phyloP scores from a whole-genome alignment of 2,329 filamentous ascomycete species.

The Onygenales sp. region DNA sequence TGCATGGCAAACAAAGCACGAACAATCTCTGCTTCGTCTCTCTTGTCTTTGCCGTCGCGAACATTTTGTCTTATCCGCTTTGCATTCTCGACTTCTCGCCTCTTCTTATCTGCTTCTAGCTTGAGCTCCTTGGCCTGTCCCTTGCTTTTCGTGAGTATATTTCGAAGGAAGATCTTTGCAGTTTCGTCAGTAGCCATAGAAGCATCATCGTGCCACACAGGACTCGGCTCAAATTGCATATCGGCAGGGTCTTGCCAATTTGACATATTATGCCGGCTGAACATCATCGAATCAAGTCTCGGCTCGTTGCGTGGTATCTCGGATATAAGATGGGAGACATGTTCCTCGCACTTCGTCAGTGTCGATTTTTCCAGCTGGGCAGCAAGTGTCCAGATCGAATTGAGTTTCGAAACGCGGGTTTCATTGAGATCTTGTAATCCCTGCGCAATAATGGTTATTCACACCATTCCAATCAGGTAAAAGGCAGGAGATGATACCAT shows the following conservation, averaged over 20 bases:
- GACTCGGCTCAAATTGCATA: constrained; percentile 84
- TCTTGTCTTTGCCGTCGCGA: constrained; percentile 73
- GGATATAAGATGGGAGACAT: constrained; percentile 61
- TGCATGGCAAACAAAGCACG: constrained; percentile 74
- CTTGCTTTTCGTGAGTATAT: constrained; percentile 87
- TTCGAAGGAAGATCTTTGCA: constrained; percentile 83
- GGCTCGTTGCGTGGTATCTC: constrained; percentile 87
- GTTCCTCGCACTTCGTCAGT: constrained; percentile 61
- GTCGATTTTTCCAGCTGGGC: constrained; percentile 71
- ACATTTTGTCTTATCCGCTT: constrained; percentile 67
- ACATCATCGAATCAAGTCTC: constrained; percentile 93
- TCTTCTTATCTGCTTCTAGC: constrained; percentile 75
- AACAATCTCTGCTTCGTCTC: constrained; percentile 80
- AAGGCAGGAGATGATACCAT: constrained; percentile 18
- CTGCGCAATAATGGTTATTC: constrained; percentile 16
- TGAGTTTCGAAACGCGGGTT: constrained; percentile 74
- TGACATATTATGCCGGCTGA: constrained; percentile 80
- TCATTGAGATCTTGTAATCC: constrained; percentile 86
- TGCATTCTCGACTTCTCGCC: constrained; percentile 70
- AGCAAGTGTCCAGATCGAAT: constrained; percentile 74
- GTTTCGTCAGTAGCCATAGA: constrained; percentile 76
- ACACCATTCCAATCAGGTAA: neutral
- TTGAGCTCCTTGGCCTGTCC: constrained; percentile 68
- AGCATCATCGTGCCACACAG: constrained; percentile 93
- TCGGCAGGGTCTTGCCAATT: constrained; percentile 75